Percentiles rank a stretch among this genome's conserved stretches.
These are phyloP conservation scores for Neonectria magnoliae DNA, from an alignment of 2,329 filamentous ascomycete species.

Conservation along the genomic window DNA sequence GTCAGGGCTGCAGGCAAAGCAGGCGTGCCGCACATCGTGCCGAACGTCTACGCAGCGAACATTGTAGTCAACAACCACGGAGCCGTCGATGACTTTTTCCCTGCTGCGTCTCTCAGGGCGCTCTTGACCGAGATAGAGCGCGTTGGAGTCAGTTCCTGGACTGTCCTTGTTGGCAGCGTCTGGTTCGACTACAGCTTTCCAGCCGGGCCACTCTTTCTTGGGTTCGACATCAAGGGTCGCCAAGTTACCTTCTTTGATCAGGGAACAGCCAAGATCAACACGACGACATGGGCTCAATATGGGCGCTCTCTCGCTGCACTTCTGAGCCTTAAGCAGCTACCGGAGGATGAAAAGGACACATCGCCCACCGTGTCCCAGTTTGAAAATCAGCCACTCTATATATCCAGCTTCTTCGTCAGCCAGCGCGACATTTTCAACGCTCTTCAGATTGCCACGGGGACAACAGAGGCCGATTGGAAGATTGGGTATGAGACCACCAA, in stretches of 20 bases:
- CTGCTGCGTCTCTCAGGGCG: neutral
- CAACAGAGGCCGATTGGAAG: conserved; percentile 68
- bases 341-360: neutral
- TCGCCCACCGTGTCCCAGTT: conserved; percentile 49
- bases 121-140: conserved; percentile 7
- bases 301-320: conserved; percentile 14
- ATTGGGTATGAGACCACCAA: conserved; percentile 58
- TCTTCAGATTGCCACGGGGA: conserved; percentile 67
- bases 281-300: conserved; percentile 12
- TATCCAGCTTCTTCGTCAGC: conserved; percentile 66
- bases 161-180: conserved; percentile 14
- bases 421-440: conserved; percentile 73
- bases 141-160: conserved; percentile 21
- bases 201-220: conserved; percentile 33
- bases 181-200: conserved; percentile 27
- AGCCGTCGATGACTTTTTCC: neutral
- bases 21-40: conserved; percentile 57
- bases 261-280: conserved; percentile 9
- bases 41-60: conserved; percentile 53
- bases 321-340: conserved; percentile 4
- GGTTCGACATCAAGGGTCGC: conserved; percentile 59
- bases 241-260: conserved; percentile 36
- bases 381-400: conserved; percentile 59
- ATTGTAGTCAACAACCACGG: conserved; percentile 30
- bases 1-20: conserved; percentile 58